Evolutionary conservation across 257 asterid genomes (phyloP), one percentile per base, ranked within the genome.

Genomic region (Petunia axillaris): DNA sequence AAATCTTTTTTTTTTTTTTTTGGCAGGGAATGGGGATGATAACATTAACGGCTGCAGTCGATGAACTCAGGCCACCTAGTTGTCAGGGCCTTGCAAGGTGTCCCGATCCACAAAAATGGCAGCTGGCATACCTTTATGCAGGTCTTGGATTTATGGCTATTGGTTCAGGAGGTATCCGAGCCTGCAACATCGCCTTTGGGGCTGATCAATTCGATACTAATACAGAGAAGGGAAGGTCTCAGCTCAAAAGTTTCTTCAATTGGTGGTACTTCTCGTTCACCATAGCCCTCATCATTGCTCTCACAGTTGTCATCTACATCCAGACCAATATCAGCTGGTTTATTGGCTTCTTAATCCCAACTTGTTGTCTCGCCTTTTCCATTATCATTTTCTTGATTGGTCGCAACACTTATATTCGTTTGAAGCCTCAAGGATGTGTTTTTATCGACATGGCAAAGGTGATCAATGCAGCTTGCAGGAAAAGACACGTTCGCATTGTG

Each of bases 251-350:
- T 86, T 94, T 94, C 93, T 91, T 92, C 87, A 90, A 92, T 64
- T 94, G 97, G 98, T 94, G 98, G 98, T 94, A 90, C 82, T 85
- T 94, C 7, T 90, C 95, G 7, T 94, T 94, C 86, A 92, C 98
- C 3, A 40, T 89, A 25, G 98, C 96, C 13, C 94, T 94, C 62
- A 25, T 92, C 4, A 81, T 94, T 14, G 97, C 97, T 39, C 90
- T 94, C 77, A 89, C 95, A 0, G 87, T 78, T 1, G 97, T 92
- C 11, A 87, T 94, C 84, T 94, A 94, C 52, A 59, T 94, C 15
- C 97, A 94, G 83, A 94, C 98, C 0, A 88, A 91, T 78, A 46
- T 94, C 85, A 94, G 97, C 55, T 94, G 98, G 98, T 53, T 77
- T 37, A 40, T 87, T 0, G 98, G 98, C 37, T 92, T 87, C 39